Base-by-base conservation (phyloP, 2,329 filamentous ascomycete species). In the Fusarium foetens region DNA sequence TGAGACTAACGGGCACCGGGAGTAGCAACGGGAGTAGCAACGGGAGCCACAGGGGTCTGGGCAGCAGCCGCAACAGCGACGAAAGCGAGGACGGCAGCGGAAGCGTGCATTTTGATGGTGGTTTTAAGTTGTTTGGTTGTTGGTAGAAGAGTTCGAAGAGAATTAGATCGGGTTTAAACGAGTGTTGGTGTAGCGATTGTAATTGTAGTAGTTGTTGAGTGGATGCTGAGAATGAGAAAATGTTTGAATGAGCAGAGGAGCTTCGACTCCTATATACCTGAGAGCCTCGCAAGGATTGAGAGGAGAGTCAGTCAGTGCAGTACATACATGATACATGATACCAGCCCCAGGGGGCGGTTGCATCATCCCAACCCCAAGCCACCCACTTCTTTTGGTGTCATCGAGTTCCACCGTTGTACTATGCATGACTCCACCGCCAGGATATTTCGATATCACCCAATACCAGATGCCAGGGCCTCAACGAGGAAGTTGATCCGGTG, bases 31-130 rank as follows among this genome's bases (percentile, higher is more conserved):
- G 75, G 71, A 41, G 71, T 72, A 63, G 58, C 52, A 55, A 61
- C 66, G 25, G 75, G 69, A 35, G 59, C 63, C 52, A 73, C 71
- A 53, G 75, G 70, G 60, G 71, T 60, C 62, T 63, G 68, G 54
- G 68, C 58, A 66, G 72, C 76, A 63, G 71, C 38, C 57, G 74
- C 75, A 58, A 71, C 66, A 66, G 73, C 73, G 60, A 71, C 75
- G 63, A 78, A 71, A 66, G 73, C 73, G 71, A 78, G 65, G 65
- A 77, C 68, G 67, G 71, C 71, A 66, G 73, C 60, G 57, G 74
- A 76, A 66, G 66, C 66, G 66, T 68, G 75, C 75, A 77, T 77
- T 51, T 65, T 77, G 75, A 66, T 42, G 66, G 52, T 64, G 42
- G 46, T 54, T 66, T 58, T 48, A 46, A 53, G 63, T 71, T 38